Evolutionary conservation across 129 eudicot species (phyloP).

Genomic region (Helichrysum umbraculigerum): DNA sequence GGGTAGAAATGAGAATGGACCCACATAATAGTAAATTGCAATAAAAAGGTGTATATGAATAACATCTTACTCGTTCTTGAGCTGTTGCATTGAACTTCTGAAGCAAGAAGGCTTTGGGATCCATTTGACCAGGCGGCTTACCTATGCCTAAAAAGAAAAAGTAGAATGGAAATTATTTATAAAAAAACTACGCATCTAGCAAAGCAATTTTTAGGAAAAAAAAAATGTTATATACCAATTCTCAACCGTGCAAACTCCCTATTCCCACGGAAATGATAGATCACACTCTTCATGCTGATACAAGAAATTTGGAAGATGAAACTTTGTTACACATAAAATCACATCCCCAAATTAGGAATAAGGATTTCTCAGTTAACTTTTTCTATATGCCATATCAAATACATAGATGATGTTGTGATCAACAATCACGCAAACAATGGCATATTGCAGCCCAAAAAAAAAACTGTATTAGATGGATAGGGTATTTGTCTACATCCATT

Average conservation of each 20-base stretch:
- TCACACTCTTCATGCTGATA: conserved; percentile 77
- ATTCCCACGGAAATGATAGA: conserved; percentile 73
- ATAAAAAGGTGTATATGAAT: conserved; percentile 17
- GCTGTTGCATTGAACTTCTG: conserved; percentile 85
- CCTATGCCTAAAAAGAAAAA: conserved; percentile 61
- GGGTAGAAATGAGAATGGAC: background rate
- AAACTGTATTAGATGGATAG: no score
- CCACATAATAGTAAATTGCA: background rate
- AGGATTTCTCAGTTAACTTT: background rate
- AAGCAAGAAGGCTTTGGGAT: conserved; percentile 96
- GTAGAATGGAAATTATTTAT: background rate
- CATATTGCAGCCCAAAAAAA: no score
- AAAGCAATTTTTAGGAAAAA: background rate
- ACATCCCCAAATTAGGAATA: background rate
- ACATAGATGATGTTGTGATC: background rate
- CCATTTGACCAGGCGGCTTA: conserved; percentile 94
- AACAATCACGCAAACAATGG: no score
- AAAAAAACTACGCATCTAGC: background rate
- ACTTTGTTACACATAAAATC: background rate
- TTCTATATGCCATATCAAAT: no score
- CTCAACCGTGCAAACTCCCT: conserved; percentile 74
- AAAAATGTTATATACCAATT: conserved; percentile 53
- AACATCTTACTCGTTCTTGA: conserved; percentile 60
- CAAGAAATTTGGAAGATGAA: background rate
- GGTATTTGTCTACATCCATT: no score